Conservation (phyloP, 176 grass and related monocot genomes). For the Guadua angustifolia region DNA sequence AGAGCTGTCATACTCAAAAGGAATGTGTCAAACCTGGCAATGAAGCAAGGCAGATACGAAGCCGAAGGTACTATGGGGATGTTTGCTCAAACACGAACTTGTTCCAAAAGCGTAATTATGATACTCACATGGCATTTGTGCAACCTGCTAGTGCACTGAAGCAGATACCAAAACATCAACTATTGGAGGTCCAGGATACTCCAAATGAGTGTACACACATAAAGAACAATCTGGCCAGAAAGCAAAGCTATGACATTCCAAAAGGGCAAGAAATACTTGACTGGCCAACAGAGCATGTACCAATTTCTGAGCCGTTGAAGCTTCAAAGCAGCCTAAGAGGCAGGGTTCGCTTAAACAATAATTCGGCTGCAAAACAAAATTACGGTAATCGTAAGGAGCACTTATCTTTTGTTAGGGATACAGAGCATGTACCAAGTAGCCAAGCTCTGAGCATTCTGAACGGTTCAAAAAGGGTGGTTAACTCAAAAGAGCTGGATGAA, state of each 20-base stretch:
- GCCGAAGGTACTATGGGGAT: constrained; percentile 15
- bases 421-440: not conserved
- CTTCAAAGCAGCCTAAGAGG: constrained; percentile 25
- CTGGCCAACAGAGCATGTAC: constrained; percentile 2
- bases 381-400: constrained; percentile 24
- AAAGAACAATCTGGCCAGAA: constrained; percentile 19
- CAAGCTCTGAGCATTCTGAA: not conserved
- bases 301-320: constrained; percentile 22
- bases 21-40: constrained; percentile 4
- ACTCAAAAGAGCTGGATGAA: not conserved
- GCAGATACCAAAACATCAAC: constrained; percentile 15
- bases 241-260: constrained; percentile 2
- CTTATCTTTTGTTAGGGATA: constrained; percentile 15
- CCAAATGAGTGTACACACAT: not conserved
- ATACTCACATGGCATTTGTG: constrained; percentile 26
- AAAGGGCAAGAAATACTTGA: constrained; percentile 12
- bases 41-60: constrained; percentile 34
- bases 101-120: constrained; percentile 1
- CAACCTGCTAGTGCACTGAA: not conserved
- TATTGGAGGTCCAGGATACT: constrained; percentile 22
- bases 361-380: constrained; percentile 28
- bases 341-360: constrained; percentile 36
- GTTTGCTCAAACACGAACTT: constrained; percentile 40
- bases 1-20: constrained; percentile 24
- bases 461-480: constrained; percentile 13